Evolutionary conservation across 768 basidiomycete species (phyloP).

Genomic region (Lepiota venenata): DNA sequence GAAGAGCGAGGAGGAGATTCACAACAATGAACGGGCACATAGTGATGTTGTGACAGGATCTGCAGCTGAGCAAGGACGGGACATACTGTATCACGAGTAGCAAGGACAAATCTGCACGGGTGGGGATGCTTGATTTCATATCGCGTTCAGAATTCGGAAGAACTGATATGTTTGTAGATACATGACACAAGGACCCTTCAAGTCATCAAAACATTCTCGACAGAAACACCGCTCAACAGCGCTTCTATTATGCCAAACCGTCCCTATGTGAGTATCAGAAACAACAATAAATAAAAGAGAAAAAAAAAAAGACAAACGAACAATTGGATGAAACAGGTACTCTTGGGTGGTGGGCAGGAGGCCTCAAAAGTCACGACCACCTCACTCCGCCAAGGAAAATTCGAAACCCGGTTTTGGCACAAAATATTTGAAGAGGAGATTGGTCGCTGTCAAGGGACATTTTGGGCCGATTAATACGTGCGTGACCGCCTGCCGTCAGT

Average conservation of each 20-base stretch:
- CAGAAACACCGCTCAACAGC: slow-evolving; percentile 94
- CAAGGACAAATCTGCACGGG: slow-evolving; percentile 96
- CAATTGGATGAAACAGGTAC: slow-evolving; percentile 52
- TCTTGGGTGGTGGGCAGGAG: slow-evolving; percentile 96
- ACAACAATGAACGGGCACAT: slow-evolving; percentile 86
- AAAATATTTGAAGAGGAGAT: slow-evolving; percentile 96
- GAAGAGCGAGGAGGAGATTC: slow-evolving; percentile 79
- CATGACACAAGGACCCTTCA: slow-evolving; percentile 87
- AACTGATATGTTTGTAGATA: slow-evolving; percentile 40
- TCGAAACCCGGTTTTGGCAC: slow-evolving; percentile 99
- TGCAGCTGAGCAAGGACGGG: slow-evolving; percentile 86
- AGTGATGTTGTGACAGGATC: slow-evolving; percentile 83
- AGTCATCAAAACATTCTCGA: slow-evolving; percentile 90
- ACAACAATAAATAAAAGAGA: too few species aligned
- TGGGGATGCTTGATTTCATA: slow-evolving; percentile 31
- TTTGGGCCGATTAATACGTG: slow-evolving; percentile 97
- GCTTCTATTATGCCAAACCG: slow-evolving; percentile 81
- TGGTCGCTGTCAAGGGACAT: slow-evolving; percentile 94
- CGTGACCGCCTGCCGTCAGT: slow-evolving; percentile 29
- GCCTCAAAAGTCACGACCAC: slow-evolving; percentile 98
- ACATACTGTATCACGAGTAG: slow-evolving; percentile 95
- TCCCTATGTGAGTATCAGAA: slow-evolving; percentile 63
- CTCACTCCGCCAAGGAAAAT: slow-evolving; percentile 90
- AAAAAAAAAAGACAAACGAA: background rate
- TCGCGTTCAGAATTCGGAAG: background rate